Base-by-base conservation (phyloP, 257 asterid genomes). In the Osmanthus fragrans region DNA sequence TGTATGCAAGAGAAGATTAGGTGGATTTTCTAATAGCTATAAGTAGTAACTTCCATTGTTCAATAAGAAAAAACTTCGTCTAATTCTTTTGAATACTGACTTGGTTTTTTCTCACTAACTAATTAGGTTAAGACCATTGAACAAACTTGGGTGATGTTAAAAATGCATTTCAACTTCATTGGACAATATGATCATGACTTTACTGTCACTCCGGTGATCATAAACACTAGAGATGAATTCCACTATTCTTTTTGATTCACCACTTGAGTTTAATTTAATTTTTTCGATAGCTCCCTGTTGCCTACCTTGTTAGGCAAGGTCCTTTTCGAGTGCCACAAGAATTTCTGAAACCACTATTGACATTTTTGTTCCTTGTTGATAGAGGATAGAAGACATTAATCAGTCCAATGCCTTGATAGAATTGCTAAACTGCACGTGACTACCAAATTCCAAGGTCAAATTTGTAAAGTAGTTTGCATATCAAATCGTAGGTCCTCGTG, bases 381-480 rank as follows among this genome's bases (percentile, higher is more conserved):
- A 40, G 81, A 76, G 76, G 75, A 40, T 72, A 65, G 11, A 36
- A 36, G 40, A 4, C 15, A 8, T 15, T 54, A 64, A 71, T 73
- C 77, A 58, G 71, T 32, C 34, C 73, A 68, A 54, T 80, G 58
- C 21, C 19, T 45, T 56, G 0, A 12, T 18, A 70, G 45, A 47
- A 8, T 63, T 75, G 10, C 76, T 83, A 79, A 84, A 84, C 76
- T 79, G 29, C 45, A 36, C 11, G 65, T 77, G 79, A 71, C 86
- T 65, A 82, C 72, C 51, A 80, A 80, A 72, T 79, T 64, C 54
- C 47, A 80, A 77, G 79, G 75, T 72, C 68, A 71, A 66, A 71
- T 13, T 27, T 77, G 73, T 32, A 76, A 85, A 83, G 81, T 79
- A 10, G 82, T 72, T 80, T 76, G 34, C 64, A 68, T 73, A 63